Base-by-base conservation (phyloP, 129 eudicot genomes). In the Lactuca saligna region DNA sequence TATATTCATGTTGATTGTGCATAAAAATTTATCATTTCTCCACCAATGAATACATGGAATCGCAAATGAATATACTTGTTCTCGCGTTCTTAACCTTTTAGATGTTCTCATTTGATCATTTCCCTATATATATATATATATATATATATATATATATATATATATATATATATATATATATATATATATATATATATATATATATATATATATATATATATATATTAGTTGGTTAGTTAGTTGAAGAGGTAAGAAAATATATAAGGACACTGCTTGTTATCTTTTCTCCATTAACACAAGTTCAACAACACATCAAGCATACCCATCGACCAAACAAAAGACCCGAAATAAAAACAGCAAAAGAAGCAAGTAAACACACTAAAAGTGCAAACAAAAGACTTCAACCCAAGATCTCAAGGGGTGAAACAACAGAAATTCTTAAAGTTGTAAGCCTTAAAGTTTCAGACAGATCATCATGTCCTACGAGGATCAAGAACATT, bases 401-500 rank as follows among this genome's bases (percentile, higher is more conserved):
- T 71, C 61, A 17, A 65, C 37, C 71, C 57, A 59, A 63, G 35
- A 63, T 54, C 57, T 25, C 58, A 64, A 62, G 42, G 58, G 49
- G 20, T 34, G 48, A 71, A 44, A 72, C 54, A 72, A 63, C 56
- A 39, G 63, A 73, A 37, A 63, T 54, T 73, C 70, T 35, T 63
- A 62, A 50, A 49, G 69, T 69, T 50, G 61, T 39, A 51, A 73
- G 56, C 55, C 69, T 35, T 51, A 38, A 50, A 37, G 69, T 17
- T 53, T 69, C 63, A 25, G 46, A 63, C 14, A 48, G 1, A 63
- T 71, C 31, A 64, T 65, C 72, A 74, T 39, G 80, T 50, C 68
- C 70, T 51, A 29, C 57, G 70, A 54, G 79, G 81, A 57, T 78
- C 79, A 79, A 79, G 71, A 73, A 77, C 81, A 63, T 73, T 81